These are phyloP conservation scores for Eragrostis nindensis DNA, from an alignment of 176 grass and related monocot species.

Conservation along the genomic window DNA sequence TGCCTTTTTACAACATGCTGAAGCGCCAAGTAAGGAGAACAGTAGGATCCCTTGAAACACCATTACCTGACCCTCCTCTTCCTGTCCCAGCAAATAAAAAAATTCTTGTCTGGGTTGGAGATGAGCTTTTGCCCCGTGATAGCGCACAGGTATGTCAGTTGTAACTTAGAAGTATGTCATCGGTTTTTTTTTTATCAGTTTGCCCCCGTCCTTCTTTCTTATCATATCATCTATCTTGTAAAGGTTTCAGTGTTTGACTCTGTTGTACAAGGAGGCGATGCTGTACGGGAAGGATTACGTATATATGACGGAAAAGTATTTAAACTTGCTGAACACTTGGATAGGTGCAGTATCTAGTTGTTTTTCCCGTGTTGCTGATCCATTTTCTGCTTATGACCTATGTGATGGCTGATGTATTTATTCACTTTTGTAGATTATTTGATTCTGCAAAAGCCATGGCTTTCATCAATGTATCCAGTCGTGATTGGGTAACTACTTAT, in stretches of 20 bases:
- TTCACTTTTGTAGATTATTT: slow-evolving; percentile 65
- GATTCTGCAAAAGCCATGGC: slow-evolving; percentile 98
- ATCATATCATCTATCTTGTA: slow-evolving; percentile 43
- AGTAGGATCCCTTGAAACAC: slow-evolving; percentile 43
- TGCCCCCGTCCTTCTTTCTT: slow-evolving; percentile 32
- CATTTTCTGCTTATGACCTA: slow-evolving; percentile 23
- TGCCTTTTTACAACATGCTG: slow-evolving; percentile 95
- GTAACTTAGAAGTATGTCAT: slow-evolving; percentile 16
- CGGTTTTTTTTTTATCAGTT: slow-evolving; percentile 18
- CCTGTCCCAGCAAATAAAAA: slow-evolving; percentile 91
- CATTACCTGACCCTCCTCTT: slow-evolving; percentile 70
- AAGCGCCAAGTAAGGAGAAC: slow-evolving; percentile 65
- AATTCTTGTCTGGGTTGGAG: slow-evolving; percentile 92
- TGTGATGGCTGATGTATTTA: slow-evolving; percentile 17
- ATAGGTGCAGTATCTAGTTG: slow-evolving; percentile 60
- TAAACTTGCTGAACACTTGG: slow-evolving; percentile 96
- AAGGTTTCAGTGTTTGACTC: slow-evolving; percentile 98
- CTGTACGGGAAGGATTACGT: slow-evolving; percentile 93
- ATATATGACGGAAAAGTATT: slow-evolving; percentile 92
- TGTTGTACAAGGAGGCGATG: slow-evolving; percentile 99
- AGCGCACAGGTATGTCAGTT: slow-evolving; percentile 71
- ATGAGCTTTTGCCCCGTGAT: slow-evolving; percentile 84
- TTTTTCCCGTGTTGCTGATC: slow-evolving; percentile 22
- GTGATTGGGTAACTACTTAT: slow-evolving; percentile 67
- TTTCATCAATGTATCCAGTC: slow-evolving; percentile 80